Evolutionary conservation across 768 basidiomycete genomes (phyloP).

Genomic region (Trametes maxima): DNA sequence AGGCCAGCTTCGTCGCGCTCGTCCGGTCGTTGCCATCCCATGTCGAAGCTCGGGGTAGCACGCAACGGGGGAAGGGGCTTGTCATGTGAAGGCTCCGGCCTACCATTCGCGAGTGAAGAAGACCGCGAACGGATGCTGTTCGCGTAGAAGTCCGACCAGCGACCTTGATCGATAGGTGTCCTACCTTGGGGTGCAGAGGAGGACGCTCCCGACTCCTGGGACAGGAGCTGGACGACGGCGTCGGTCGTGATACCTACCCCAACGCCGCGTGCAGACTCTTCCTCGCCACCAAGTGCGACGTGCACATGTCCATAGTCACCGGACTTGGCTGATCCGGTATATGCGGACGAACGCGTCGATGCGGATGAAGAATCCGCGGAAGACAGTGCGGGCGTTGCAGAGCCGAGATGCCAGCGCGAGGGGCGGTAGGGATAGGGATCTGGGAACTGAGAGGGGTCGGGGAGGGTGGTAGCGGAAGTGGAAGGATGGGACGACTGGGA

Average conservation of each 20-base stretch:
- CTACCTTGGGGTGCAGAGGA: slow-evolving; percentile 50
- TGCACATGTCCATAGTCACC: slow-evolving; percentile 68
- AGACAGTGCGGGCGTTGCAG: slow-evolving; percentile 59
- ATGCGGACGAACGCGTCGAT: slow-evolving; percentile 77
- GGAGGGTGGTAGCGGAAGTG: slow-evolving; percentile 50
- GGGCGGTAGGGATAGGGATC: slow-evolving; percentile 68
- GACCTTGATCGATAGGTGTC: slow-evolving; percentile 60
- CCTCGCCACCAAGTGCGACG: slow-evolving; percentile 61
- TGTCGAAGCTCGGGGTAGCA: slow-evolving; percentile 74
- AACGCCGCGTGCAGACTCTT: slow-evolving; percentile 43
- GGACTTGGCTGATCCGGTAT: slow-evolving; percentile 71
- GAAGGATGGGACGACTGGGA: slow-evolving; percentile 42
- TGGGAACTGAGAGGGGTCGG: slow-evolving; percentile 69
- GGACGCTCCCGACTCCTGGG: slow-evolving; percentile 49
- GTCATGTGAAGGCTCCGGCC: slow-evolving; percentile 45
- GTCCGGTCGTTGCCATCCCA: slow-evolving; percentile 73
- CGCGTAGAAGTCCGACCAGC: slow-evolving; percentile 77
- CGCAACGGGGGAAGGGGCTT: slow-evolving; percentile 41
- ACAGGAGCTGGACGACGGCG: slow-evolving; percentile 61
- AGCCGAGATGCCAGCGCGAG: slow-evolving; percentile 49
- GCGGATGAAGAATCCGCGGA: slow-evolving; percentile 70
- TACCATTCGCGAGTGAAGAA: slow-evolving; percentile 59
- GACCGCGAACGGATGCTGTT: slow-evolving; percentile 67
- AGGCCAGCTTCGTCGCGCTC: slow-evolving; percentile 67
- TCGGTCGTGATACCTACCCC: slow-evolving; percentile 68